Percentiles rank a stretch among this genome's conserved stretches.
These are phyloP conservation scores for Fusarium palustre DNA, from an alignment of 2,329 filamentous ascomycete species.

Conservation along the genomic window DNA sequence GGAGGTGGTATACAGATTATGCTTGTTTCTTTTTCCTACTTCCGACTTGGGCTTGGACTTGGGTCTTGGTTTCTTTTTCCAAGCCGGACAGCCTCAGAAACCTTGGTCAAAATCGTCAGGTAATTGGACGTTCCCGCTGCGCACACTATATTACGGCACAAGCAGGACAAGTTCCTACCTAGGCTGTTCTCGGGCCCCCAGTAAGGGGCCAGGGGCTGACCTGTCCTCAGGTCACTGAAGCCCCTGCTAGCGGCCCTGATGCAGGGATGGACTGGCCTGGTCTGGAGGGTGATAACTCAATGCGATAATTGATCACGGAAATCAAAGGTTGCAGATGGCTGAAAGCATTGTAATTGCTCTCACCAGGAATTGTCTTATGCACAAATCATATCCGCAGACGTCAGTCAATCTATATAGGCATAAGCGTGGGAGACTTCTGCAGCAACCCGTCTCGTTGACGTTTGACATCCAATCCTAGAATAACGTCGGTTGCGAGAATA, in stretches of 20 bases:
- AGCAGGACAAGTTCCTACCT: neutral
- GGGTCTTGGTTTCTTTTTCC: constrained; percentile 25
- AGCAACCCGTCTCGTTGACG: constrained; percentile 32
- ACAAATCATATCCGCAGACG: constrained; percentile 23
- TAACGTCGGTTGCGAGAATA: constrained; percentile 25
- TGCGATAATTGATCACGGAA: constrained; percentile 27
- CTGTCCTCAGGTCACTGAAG: constrained; percentile 28
- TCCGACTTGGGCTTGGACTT: constrained; percentile 33
- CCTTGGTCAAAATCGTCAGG: constrained; percentile 33
- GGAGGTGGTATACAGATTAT: constrained; percentile 27
- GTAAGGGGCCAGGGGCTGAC: constrained; percentile 39
- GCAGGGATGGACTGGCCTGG: constrained; percentile 8
- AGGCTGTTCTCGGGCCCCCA: constrained; percentile 28
- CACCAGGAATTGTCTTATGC: constrained; percentile 5
- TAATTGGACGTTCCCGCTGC: constrained; percentile 27
- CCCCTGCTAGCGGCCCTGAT: constrained; percentile 36
- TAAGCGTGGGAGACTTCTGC: constrained; percentile 29
- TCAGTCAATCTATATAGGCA: constrained; percentile 15
- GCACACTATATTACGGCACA: constrained; percentile 1
- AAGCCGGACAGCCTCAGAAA: constrained; percentile 26
- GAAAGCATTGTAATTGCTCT: constrained; percentile 15
- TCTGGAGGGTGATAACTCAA: constrained; percentile 5
- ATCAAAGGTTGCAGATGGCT: constrained; percentile 11
- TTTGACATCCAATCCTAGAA: constrained; percentile 31
- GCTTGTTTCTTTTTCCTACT: constrained; percentile 43